Evolutionary conservation across 2,329 filamentous ascomycete species (phyloP), one percentile per base, ranked within the genome.

Genomic region (Escovopsis weberi): DNA sequence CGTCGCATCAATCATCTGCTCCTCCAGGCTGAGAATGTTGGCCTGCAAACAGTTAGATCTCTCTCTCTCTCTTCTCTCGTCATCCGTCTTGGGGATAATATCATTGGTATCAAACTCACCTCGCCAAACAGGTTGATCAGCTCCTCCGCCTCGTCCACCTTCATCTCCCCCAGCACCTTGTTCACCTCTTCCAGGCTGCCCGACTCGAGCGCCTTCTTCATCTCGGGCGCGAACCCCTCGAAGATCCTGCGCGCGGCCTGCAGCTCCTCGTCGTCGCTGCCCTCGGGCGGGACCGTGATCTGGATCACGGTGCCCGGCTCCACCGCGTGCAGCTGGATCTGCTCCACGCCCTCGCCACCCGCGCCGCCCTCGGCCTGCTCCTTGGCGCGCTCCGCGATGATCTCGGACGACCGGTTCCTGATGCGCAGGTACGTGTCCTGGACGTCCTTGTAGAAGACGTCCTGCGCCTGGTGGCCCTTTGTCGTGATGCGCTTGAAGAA

Each of bases 401-500:
- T 81, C 60, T 93, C 85, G 6, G 73, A 70, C 1, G 83, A 79
- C 39, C 91, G 78, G 26, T 70, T 79, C 54, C 78, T 79, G 61
- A 98, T 96, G 42, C 81, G 78, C 54, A 71, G 70, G 62, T 93
- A 95, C 3, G 88, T 96, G 34, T 80, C 79, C 55, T 86, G 82
- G 37, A 98, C 88, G 59, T 98, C 91, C 61, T 94, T 89, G 59
- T 75, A 78, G 68, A 98, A 98, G 37, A 96, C 74, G 37, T 85
- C 86, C 54, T 84, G 80, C 6, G 91, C 93, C 63, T 94, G 82
- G 63, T 98, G 89, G 30, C 82, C 85, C 53, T 78, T 78, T 4
- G 84, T 94, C 19, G 84, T 91, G 60, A 98, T 88, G 45, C 89
- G 82, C 66, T 91, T 94, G 74, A 98, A 98, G 70, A 98, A 98